Evolutionary conservation across 1,139 yeast genomes (phyloP).

Genomic region (Debaryomyces fabryi): DNA sequence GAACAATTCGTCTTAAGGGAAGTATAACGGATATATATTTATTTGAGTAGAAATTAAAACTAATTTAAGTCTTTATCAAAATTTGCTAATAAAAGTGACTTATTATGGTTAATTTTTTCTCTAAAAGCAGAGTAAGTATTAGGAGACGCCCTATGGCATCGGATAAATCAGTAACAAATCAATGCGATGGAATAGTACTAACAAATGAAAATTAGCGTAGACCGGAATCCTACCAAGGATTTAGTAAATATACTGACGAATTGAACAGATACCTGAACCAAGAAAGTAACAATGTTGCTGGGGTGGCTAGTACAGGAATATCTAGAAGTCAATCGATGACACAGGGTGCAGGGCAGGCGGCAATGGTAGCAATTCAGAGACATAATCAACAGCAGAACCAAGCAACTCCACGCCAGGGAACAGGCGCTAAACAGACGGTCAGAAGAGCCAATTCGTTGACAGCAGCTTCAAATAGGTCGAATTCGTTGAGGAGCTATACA

Average conservation of each 20-base stretch:
- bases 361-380: conserved; percentile 44
- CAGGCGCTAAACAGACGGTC: neutral
- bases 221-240: conserved; percentile 34
- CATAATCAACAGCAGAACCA: conserved; percentile 24
- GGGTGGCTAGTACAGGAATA: conserved; percentile 26
- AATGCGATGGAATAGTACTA: conserved; percentile 1
- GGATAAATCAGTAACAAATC: neutral
- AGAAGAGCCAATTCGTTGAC: conserved; percentile 18
- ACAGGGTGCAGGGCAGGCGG: conserved; percentile 46
- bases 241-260: conserved; percentile 40
- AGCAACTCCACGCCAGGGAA: conserved; percentile 2
- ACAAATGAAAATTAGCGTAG: conserved; percentile 11
- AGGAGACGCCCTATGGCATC: neutral
- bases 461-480: conserved; percentile 24
- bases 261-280: conserved; percentile 28
- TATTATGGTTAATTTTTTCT: conserved; percentile 16
- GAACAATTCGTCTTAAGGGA: neutral
- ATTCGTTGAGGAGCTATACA: conserved; percentile 38
- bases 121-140: conserved; percentile 19
- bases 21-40: neutral
- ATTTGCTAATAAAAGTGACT: neutral
- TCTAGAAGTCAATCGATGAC: conserved; percentile 27
- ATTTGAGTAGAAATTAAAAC: neutral
- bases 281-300: conserved; percentile 21
- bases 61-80: neutral